Percentiles rank a stretch among this genome's conserved stretches.
phyloP scores from a whole-genome alignment of 2,329 filamentous ascomycete genomes.

The Thelonectria blattea region DNA sequence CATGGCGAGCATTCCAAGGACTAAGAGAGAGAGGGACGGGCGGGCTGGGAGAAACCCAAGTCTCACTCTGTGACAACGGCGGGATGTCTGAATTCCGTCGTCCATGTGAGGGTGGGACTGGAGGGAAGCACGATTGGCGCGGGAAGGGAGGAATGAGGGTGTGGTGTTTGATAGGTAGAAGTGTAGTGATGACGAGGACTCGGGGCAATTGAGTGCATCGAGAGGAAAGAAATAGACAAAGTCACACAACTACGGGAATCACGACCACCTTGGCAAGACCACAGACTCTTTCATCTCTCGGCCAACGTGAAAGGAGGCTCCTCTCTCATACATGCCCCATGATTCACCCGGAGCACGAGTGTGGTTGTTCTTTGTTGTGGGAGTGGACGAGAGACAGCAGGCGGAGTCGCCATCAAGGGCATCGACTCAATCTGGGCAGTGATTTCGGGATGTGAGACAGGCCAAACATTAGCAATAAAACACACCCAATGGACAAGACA shows the following conservation, averaged over 20 bases:
- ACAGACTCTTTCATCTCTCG: background rate
- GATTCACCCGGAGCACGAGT: background rate
- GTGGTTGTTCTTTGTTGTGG: background rate
- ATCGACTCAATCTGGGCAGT: background rate
- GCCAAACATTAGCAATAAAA: background rate
- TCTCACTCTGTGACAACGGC: conserved; percentile 8
- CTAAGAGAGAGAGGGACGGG: conserved; percentile 20
- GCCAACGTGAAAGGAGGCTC: background rate
- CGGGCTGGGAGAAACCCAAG: background rate
- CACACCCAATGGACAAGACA: conserved; percentile 2
- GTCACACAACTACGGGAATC: background rate
- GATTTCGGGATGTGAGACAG: background rate
- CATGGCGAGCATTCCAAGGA: conserved; percentile 12
- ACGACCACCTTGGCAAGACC: background rate
- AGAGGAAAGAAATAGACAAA: background rate
- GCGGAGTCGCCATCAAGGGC: background rate
- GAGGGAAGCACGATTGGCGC: background rate
- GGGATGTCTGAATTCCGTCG: conserved; percentile 18
- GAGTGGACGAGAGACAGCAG: background rate
- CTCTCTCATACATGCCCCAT: background rate
- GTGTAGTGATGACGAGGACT: background rate
- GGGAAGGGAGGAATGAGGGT: background rate
- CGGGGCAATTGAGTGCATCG: background rate
- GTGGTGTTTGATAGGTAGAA: background rate
- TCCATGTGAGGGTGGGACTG: background rate